Percentiles rank a stretch among this genome's conserved stretches.
These are phyloP conservation scores for cucumber (Cucumis sativus) DNA, from an alignment of 306 rosid genomes.

Conservation along the genomic window DNA sequence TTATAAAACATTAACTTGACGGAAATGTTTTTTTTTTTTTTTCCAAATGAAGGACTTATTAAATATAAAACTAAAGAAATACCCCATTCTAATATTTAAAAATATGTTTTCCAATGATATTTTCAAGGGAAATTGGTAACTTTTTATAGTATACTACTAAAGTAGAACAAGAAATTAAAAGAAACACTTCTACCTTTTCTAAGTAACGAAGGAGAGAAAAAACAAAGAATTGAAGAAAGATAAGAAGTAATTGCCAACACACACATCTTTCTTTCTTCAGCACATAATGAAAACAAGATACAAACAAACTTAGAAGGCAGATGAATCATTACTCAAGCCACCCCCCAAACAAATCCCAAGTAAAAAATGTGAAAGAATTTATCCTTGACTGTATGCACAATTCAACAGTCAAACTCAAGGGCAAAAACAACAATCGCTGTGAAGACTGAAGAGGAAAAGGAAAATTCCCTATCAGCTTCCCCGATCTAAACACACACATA, in stretches of 20 bases:
- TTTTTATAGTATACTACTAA: neutral
- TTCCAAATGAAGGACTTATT: neutral
- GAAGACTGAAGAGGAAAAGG: neutral
- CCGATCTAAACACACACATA: constrained; percentile 4
- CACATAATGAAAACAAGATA: neutral
- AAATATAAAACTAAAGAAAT: neutral
- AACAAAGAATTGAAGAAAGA: neutral
- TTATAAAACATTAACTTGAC: neutral
- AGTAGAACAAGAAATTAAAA: neutral
- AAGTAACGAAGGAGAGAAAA: neutral
- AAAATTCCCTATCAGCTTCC: neutral
- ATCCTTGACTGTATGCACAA: constrained; percentile 3
- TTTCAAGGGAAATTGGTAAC: neutral
- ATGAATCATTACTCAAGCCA: neutral
- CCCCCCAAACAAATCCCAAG: neutral
- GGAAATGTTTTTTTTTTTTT: neutral
- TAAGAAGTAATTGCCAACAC: neutral
- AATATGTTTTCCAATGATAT: neutral
- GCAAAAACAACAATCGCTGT: neutral
- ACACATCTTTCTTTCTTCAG: neutral
- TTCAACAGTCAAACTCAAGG: neutral
- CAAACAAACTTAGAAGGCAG: neutral
- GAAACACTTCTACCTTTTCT: neutral
- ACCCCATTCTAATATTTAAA: neutral
- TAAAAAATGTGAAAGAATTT: neutral